Evolutionary conservation across 768 basidiomycete genomes (phyloP), one percentile per base, ranked within the genome.

Genomic region (Leccinum sublutescens): DNA sequence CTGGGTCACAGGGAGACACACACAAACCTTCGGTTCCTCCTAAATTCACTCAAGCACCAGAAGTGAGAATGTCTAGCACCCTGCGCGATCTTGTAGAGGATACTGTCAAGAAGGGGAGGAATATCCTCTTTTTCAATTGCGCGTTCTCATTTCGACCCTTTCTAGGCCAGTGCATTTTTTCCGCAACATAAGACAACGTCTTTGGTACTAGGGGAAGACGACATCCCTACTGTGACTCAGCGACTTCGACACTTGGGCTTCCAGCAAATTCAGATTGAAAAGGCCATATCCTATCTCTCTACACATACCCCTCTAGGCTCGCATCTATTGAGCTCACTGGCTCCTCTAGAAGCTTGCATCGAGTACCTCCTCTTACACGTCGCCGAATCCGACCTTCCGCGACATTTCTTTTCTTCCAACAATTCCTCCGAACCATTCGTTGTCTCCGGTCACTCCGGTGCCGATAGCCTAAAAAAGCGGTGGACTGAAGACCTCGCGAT

Each of bases 311-410:
- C 81, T 4, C 74, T 89, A n/a, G 77, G 84, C 5, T 78, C 83
- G 17, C 84, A 82, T 40, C 78, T 96, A 14, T 76, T 94, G 34
- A 73, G 70, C 8, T 77, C 82, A 6, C 71, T 86, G 2, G 78
- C 84, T 5, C 83, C 88, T 5, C 72, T 93, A 14, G 86, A 93
- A 68, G 91, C 93, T 0, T 85, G 85, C 54, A 87, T 95, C 49
- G 90, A 94, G 64, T 93, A 92, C 74, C 79, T 97, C 3, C 80
- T 96, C 49, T 79, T 96, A 21, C 84, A 91, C 65, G 69, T 91
- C 5, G 89, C 94, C 0, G 95, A 98, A 76, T 88, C 91, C 58
- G 94, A 96, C 65, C 80, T 97, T 5, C 95, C 95, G 0, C 68
- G 78, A 52, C 81, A 82, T 27, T 92, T 93, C 70, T 72, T 90